A percentile compares a stretch with the other conserved stretches of the same genome.
Conservation (phyloP, 1,284 basidiomycete genomes). For the Neonothopanus nambi region DNA sequence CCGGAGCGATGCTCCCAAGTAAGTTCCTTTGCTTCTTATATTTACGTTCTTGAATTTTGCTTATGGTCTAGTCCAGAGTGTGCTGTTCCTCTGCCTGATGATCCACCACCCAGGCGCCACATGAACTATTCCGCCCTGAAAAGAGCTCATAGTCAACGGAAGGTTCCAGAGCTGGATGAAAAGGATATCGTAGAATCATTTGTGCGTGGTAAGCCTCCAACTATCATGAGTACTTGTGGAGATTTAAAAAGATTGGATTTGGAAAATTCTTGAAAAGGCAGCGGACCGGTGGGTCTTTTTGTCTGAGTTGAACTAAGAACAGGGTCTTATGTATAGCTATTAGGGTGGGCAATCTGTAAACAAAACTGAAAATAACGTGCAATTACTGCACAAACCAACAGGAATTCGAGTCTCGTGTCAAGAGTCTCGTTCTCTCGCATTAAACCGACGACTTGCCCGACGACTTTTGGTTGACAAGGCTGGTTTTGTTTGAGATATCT, state of each 20-base stretch:
- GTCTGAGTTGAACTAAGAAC: constrained; percentile 14
- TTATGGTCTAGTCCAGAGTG: constrained; percentile 35
- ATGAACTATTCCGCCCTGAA: constrained; percentile 68
- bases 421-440: constrained; percentile 71
- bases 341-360: constrained; percentile 82
- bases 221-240: constrained; percentile 2
- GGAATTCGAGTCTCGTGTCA: constrained; percentile 78
- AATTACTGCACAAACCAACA: constrained; percentile 76
- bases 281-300: constrained; percentile 59
- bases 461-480: constrained; percentile 70
- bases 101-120: constrained; percentile 27
- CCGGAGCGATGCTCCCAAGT: constrained; percentile 32
- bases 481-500: constrained; percentile 26
- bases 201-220: constrained; percentile 59
- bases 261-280: constrained; percentile 47
- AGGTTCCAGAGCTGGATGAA: constrained; percentile 66
- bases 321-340: constrained; percentile 24
- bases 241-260: too few species aligned
- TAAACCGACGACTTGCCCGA: constrained; percentile 73
- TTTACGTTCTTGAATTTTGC: constrained; percentile 18
- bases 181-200: constrained; percentile 76
- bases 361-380: constrained; percentile 83
- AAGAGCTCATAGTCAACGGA: constrained; percentile 60
- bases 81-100: constrained; percentile 41
- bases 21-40: constrained; percentile 31